A percentile compares a stretch with the other conserved stretches of the same genome.
These are phyloP conservation scores for Cantharellus anzutake DNA, from an alignment of 768 basidiomycete species.

Conservation along the genomic window DNA sequence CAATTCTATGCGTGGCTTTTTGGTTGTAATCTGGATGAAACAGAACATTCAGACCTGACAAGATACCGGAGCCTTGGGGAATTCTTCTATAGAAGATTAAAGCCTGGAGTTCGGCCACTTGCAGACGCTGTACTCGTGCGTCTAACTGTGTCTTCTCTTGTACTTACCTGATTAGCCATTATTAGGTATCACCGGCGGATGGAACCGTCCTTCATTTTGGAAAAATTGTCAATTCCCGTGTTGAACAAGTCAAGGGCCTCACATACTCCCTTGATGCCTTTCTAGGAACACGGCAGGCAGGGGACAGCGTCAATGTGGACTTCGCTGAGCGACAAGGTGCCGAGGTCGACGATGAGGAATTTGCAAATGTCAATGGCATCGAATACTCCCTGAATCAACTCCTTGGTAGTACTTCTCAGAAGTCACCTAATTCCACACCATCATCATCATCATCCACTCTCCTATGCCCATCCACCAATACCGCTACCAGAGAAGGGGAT, in stretches of 20 bases:
- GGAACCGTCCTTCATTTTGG: conserved; percentile 88
- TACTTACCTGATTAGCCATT: neutral
- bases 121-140: conserved; percentile 53
- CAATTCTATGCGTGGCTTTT: conserved; percentile 74
- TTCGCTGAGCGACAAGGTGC: conserved; percentile 29
- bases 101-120: conserved; percentile 64
- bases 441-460: neutral
- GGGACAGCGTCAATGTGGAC: conserved; percentile 21
- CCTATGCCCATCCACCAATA: neutral
- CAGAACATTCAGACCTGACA: conserved; percentile 59
- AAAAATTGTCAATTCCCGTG: conserved; percentile 49
- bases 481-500: conserved; percentile 2
- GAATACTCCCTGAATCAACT: conserved; percentile 86
- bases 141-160: conserved; percentile 1
- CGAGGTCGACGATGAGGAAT: conserved; percentile 67
- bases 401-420: conserved; percentile 30
- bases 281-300: conserved; percentile 30
- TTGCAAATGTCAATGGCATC: conserved; percentile 94
- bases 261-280: conserved; percentile 92
- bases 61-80: conserved; percentile 75
- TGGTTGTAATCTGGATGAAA: conserved; percentile 86
- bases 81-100: conserved; percentile 86
- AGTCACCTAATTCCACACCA: neutral
- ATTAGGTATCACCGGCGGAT: conserved; percentile 82
- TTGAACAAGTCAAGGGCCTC: conserved; percentile 96